Base-by-base conservation (phyloP, 2,329 filamentous ascomycete genomes). In the Metarhizium guizhouense region DNA sequence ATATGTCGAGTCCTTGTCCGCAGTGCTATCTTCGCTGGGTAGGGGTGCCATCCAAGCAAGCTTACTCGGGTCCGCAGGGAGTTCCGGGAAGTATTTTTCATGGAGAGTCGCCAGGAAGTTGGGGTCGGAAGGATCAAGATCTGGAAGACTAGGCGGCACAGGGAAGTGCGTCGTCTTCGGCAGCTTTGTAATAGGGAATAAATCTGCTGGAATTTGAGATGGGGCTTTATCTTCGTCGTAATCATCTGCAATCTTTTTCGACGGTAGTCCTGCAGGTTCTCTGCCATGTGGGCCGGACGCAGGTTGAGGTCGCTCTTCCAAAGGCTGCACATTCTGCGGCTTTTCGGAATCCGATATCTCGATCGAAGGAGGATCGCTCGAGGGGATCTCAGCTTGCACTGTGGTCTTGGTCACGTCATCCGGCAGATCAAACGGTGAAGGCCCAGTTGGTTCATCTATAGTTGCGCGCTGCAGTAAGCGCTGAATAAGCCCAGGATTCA, bases 51-150 rank as follows among this genome's bases (percentile, higher is more conserved):
- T 94, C 93, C 93, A 99, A 20, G 90, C 88, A 4, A 96, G 82
- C 54, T 89, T 87, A 57, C 86, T 85, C 0, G 92, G 91, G 70
- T 96, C 90, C 54, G 91, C 84, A 2, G 92, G 84, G 1, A 96
- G 85, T 59, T 85, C 83, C 13, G 94, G 92, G 72, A 96, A 99
- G 79, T 96, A 99, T 70, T 96, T 96, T 25, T 84, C 74, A 76
- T 96, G 92, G 6, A 99, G 83, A 56, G 89, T 86, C 50, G 82
- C 73, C 56, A 97, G 84, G 74, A 97, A 97, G 65, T 90, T 79
- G 0, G 89, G 86, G 57, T 92, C 89, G 42, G 83, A 77, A 0
- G 92, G 91, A 68, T 97, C 90, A 60, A 97, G 86, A 57, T 90
- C 86, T 11, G 88, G 87, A 6, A 79, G 69, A 47, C 65, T 67